phyloP scores from a whole-genome alignment of 306 rosid genomes.

The Nissolia schottii region DNA sequence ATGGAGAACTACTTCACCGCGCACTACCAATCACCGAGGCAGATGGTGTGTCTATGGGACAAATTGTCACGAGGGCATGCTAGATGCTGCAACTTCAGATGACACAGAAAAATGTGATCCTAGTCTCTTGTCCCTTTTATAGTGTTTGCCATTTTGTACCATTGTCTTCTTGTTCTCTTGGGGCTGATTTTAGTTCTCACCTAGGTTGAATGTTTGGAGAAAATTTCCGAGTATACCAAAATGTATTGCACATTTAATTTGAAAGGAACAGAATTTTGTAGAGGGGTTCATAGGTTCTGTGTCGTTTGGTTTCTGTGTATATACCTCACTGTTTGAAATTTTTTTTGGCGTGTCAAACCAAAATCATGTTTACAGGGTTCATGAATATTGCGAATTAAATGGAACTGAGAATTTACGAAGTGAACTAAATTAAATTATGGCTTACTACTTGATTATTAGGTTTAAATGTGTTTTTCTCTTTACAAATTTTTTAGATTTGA shows the following conservation, averaged over 20 bases:
- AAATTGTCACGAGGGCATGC: conserved; percentile 74
- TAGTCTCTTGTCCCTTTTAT: no score
- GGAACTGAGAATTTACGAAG: neutral
- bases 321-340: neutral
- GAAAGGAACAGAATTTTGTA: conserved; percentile 23
- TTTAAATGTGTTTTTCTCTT: no score
- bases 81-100: conserved; percentile 89
- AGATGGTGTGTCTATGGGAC: conserved; percentile 93
- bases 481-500: no score
- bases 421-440: neutral
- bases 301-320: neutral
- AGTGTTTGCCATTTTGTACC: conserved; percentile 3
- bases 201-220: conserved; percentile 13
- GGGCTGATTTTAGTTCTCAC: conserved; percentile 12
- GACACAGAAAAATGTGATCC: no score
- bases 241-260: conserved; percentile 1
- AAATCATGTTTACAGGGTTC: neutral
- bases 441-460: neutral
- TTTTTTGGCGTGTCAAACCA: neutral
- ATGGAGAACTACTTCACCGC: conserved; percentile 86
- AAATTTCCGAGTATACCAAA: neutral
- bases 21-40: conserved; percentile 98
- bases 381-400: neutral
- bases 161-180: neutral
- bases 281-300: neutral